Base-by-base conservation (phyloP, 2,329 filamentous ascomycete genomes). In the Calonectria leucothoes region DNA sequence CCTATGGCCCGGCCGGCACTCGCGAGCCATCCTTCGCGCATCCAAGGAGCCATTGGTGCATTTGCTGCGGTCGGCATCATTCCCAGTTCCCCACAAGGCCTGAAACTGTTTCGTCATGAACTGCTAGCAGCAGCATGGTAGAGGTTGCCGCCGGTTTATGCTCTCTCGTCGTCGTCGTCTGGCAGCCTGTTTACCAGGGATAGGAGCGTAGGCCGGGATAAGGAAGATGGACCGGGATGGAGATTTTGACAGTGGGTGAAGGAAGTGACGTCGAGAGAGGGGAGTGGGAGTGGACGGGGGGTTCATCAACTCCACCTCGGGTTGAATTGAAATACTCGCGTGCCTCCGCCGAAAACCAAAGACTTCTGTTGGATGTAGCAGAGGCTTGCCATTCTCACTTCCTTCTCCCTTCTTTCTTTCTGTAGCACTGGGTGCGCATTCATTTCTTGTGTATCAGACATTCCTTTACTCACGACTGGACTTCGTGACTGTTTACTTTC, bases 351-450 rank as follows among this genome's bases (percentile, higher is more conserved):
- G 27, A 42, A 35, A 25, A 42, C 29, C 27, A 15, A 57, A 49
- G 4, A 6, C 23, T 23, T 42, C 20, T 59, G 31, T 31, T 65
- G 45, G 57, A 65, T 45, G 55, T 42, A 29, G 55, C 29, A 72
- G 57, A 55, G 69, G 65, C 70, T 69, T 72, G 57, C 63, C 69
- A 61, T 61, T 61, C 35, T 65, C 64, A 42, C 67, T 68, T 67
- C 57, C 49, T 70, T n/a, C n/a, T n/a, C n/a, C n/a, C 66, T 61
- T 73, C 51, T 51, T 71, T 52, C 68, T n/a, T 68, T 68, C 64
- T 23, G 42, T 52, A 67, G 72, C 72, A 74, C 72, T 74, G 72
- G 72, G 65, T 74, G 72, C 72, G 39, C 70, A 42, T 72, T 72
- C 70, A 48, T 65, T 72, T 66, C 45, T 48, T 61, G 15, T 17